Conservation (phyloP, 2,329 filamentous ascomycete genomes). For the Verticillium zaregamsianum region DNA sequence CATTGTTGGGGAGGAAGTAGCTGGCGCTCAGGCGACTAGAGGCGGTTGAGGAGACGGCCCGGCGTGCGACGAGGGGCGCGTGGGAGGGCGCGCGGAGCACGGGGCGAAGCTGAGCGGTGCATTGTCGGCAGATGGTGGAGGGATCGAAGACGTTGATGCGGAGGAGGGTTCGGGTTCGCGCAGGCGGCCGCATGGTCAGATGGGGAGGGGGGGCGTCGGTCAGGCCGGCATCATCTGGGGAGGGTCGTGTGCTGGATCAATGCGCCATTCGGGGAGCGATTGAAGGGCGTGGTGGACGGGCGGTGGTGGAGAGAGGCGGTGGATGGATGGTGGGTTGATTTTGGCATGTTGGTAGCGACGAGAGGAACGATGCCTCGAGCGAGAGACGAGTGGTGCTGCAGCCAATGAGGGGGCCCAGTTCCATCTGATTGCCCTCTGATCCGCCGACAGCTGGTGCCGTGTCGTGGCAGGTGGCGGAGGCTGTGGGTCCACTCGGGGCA, state of each 20-base stretch:
- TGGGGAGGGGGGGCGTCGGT: background rate
- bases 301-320: background rate
- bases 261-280: background rate
- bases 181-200: constrained; percentile 2
- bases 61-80: background rate
- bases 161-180: constrained; percentile 2
- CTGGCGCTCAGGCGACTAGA: constrained; percentile 9
- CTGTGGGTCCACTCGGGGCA: background rate
- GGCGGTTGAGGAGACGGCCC: background rate
- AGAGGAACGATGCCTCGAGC: background rate
- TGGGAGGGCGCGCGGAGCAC: background rate
- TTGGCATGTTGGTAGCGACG: background rate
- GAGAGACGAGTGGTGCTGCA: background rate
- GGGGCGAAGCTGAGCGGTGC: background rate
- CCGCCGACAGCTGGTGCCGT: background rate
- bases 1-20: constrained; percentile 14
- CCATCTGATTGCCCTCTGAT: background rate
- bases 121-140: constrained; percentile 1
- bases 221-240: background rate
- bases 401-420: background rate
- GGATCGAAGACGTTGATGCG: constrained; percentile 1
- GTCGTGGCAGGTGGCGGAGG: background rate
- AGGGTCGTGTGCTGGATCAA: background rate
- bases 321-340: background rate
- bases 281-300: background rate